These are phyloP conservation scores for Linnemannia zychae DNA, from an alignment of 192 early-diverging fungal species.

Conservation along the genomic window DNA sequence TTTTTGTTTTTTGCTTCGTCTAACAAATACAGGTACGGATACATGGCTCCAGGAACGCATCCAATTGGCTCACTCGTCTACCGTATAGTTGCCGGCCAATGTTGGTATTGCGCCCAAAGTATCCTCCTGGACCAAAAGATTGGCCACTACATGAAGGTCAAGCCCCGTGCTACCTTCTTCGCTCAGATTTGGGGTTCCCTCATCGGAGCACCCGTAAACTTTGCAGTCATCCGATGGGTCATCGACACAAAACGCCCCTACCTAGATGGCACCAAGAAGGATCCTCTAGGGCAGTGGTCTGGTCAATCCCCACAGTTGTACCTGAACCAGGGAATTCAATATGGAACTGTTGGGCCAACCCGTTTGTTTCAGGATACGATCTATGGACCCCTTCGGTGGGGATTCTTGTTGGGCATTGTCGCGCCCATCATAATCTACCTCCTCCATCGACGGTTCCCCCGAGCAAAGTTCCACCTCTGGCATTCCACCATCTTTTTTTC, in stretches of 20 bases:
- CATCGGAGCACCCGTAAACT: constrained; percentile 57
- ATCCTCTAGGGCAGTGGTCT: constrained; percentile 62
- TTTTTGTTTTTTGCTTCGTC: background rate
- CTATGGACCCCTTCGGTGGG: constrained; percentile 58
- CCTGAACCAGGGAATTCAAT: constrained; percentile 55
- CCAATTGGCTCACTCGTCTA: constrained; percentile 51
- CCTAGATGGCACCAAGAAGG: constrained; percentile 52
- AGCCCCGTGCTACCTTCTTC: constrained; percentile 41
- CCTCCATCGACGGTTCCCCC: constrained; percentile 57
- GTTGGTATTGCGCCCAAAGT: constrained; percentile 60
- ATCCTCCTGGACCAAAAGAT: constrained; percentile 55
- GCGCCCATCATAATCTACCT: constrained; percentile 55
- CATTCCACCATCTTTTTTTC: constrained; percentile 59
- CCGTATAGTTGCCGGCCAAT: constrained; percentile 54
- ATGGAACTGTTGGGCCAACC: constrained; percentile 50
- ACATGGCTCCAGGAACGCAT: constrained; percentile 57
- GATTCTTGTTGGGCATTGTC: constrained; percentile 51
- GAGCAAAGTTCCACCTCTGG: constrained; percentile 57
- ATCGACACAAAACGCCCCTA: constrained; percentile 59
- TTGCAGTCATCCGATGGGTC: constrained; percentile 56
- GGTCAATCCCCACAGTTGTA: constrained; percentile 41
- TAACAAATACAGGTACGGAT: constrained; percentile 37
- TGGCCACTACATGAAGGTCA: constrained; percentile 57
- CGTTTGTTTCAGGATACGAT: constrained; percentile 47
- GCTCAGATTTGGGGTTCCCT: constrained; percentile 59